A percentile compares a stretch with the other conserved stretches of the same genome.
Evolutionary conservation across 2,329 filamentous ascomycete genomes (phyloP).

Genomic region (Fusarium ambrosium): DNA sequence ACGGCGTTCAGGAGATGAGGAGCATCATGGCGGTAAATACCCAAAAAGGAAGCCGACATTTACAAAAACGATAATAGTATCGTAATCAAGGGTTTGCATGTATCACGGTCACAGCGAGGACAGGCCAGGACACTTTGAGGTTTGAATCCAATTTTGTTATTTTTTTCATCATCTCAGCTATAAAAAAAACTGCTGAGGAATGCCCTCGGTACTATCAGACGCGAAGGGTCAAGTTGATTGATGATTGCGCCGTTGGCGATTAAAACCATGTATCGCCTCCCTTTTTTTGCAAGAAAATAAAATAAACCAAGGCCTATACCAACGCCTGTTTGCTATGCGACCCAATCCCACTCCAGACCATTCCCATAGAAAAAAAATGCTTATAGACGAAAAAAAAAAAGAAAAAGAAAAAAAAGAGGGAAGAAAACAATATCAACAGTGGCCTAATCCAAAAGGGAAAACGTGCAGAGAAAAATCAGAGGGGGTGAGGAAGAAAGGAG

Average conservation of each 20-base stretch:
- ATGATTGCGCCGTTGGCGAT: conserved; percentile 23
- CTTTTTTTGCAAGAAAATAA: conserved; percentile 28
- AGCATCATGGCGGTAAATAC: conserved; percentile 39
- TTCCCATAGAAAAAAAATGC: conserved; percentile 40
- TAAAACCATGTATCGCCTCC: conserved; percentile 32
- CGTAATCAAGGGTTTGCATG: not conserved
- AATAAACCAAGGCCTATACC: conserved; percentile 38
- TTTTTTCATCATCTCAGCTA: conserved; percentile 41
- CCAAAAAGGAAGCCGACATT: conserved; percentile 26
- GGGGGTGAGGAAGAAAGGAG: conserved; percentile 20
- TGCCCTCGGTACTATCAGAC: conserved; percentile 21
- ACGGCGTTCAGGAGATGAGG: conserved; percentile 45
- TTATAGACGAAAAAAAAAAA: conserved; percentile 35
- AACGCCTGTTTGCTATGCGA: conserved; percentile 45
- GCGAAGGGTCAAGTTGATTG: conserved; percentile 25
- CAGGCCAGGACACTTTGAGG: not conserved
- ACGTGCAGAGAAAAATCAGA: conserved; percentile 19
- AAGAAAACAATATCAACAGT: conserved; percentile 13
- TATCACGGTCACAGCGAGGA: conserved; percentile 3
- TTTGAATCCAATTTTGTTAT: conserved; percentile 40
- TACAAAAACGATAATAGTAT: conserved; percentile 1
- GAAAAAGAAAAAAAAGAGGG: conserved; percentile 10
- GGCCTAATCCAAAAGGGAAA: conserved; percentile 20
- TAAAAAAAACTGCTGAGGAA: conserved; percentile 22
- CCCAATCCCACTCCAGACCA: conserved; percentile 42